Percentiles rank a stretch among this genome's conserved stretches.
phyloP scores from a whole-genome alignment of 2,329 filamentous ascomycete genomes.

The Helotiales sp. region DNA sequence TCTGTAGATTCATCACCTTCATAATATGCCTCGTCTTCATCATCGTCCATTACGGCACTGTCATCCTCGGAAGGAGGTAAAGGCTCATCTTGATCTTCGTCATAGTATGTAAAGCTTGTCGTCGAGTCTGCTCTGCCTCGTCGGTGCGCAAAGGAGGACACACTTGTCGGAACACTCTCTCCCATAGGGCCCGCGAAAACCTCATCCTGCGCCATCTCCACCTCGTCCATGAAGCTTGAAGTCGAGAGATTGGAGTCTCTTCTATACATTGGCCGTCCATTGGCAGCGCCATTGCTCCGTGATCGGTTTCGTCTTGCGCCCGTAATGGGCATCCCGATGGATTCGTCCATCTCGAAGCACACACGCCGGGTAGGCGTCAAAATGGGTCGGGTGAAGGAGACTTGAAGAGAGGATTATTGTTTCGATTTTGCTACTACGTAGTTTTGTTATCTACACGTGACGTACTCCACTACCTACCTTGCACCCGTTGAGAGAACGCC shows the following conservation, averaged over 20 bases:
- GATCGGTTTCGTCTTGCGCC: constrained; percentile 34
- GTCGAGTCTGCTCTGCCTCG: constrained; percentile 79
- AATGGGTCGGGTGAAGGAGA: not conserved
- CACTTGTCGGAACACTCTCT: constrained; percentile 92
- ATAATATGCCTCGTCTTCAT: constrained; percentile 38
- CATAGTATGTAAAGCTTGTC: constrained; percentile 87
- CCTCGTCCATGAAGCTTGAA: constrained; percentile 84
- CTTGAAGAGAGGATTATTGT: not conserved
- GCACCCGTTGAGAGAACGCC: too few species aligned
- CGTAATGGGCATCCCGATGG: constrained; percentile 28
- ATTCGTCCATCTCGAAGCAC: constrained; percentile 27
- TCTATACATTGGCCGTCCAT: constrained; percentile 53
- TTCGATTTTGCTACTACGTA: too few species aligned
- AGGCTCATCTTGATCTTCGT: constrained; percentile 61
- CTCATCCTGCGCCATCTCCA: constrained; percentile 99
- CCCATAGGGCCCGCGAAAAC: constrained; percentile 92
- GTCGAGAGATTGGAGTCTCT: constrained; percentile 70
- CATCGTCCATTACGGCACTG: constrained; percentile 38
- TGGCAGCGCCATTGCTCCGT: constrained; percentile 30
- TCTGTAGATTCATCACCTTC: constrained; percentile 33
- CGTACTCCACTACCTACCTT: too few species aligned
- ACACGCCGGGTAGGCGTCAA: constrained; percentile 13
- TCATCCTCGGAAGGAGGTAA: constrained; percentile 40
- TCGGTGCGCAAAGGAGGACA: constrained; percentile 88
- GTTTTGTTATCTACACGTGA: too few species aligned